Base-by-base conservation (phyloP, 768 basidiomycete genomes). In the Tephrocybe sp. region DNA sequence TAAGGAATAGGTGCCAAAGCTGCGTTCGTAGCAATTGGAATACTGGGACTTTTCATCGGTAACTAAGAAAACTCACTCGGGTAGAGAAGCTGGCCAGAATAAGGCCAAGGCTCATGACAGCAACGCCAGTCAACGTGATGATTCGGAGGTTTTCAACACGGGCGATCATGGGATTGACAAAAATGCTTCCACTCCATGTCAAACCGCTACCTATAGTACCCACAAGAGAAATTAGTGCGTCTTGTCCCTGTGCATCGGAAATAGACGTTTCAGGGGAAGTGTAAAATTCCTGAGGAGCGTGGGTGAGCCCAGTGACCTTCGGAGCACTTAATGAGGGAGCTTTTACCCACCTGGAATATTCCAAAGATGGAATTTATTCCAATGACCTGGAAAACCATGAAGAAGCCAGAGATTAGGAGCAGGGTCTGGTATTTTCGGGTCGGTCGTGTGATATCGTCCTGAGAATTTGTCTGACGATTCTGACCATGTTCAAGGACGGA, bases 141-240 rank as follows among this genome's bases (percentile, higher is more conserved):
- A 68, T 49, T 39, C 64, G 63, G 9, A 72, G 51, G 51, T 68
- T 60, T 35, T 66, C 58, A 6, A 65, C 42, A 6, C 66, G 61
- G 8, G 69, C 62, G 13, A 75, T 67, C 38, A 75, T 54, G 4
- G 70, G 67, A 34, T 71, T 73, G 27, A 75, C 73, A 48, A 72
- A 70, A 43, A 77, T 70, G 41, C 72, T 66, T 16, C 75, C 75
- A 49, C 73, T 73, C 75, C 75, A 77, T 0, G 73, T 75, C 21
- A 77, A 60, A 2, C 75, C 72, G 24, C 69, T 67, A 1, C 72
- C 75, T 16, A 76, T 68, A 3, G 73, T 74, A 0, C 75, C 74
- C 2, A 75, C 66, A 4, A 75, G 61, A 0, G 74, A 69, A 1
- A 74, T 69, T 5, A 74, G 50, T 5, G 74, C 70, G 45, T 76